Evolutionary conservation across 2,329 filamentous ascomycete species (phyloP).

Genomic region (Pleurostoma richardsiae): DNA sequence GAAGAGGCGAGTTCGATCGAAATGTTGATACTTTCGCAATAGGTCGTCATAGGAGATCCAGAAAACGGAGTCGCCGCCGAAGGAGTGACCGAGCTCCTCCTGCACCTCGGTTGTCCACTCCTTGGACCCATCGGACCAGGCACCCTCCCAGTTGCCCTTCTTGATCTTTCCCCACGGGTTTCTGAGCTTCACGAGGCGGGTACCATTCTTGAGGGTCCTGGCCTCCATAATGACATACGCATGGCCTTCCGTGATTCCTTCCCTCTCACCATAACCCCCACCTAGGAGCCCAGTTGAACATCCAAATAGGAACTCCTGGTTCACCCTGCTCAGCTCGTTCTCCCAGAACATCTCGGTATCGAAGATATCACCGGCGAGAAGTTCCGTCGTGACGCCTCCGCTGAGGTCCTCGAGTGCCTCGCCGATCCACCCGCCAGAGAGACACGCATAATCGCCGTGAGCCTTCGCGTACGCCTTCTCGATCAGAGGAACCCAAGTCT

Average conservation of each 20-base stretch:
- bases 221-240: conserved; percentile 57
- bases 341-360: conserved; percentile 76
- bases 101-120: conserved; percentile 83
- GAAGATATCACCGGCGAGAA: conserved; percentile 63
- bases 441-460: conserved; percentile 73
- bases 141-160: conserved; percentile 72
- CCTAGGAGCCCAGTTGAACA: conserved; percentile 47
- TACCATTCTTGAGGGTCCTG: conserved; percentile 48
- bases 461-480: conserved; percentile 81
- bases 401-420: conserved; percentile 57
- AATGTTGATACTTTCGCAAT: conserved; percentile 50
- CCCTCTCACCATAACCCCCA: conserved; percentile 39
- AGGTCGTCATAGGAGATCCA: conserved; percentile 57
- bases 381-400: conserved; percentile 62
- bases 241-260: conserved; percentile 54
- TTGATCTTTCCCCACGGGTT: conserved; percentile 81
- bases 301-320: conserved; percentile 70
- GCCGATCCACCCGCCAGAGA: conserved; percentile 66
- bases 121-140: conserved; percentile 76
- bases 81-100: conserved; percentile 64
- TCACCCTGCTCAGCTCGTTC: conserved; percentile 71
- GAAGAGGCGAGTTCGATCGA: conserved; percentile 55
- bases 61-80: conserved; percentile 69
- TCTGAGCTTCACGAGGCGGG: conserved; percentile 56
- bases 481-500: conserved; percentile 74